A percentile compares a stretch with the other conserved stretches of the same genome.
These are phyloP conservation scores for Claviceps sp. DNA, from an alignment of 2,329 filamentous ascomycete species.

Conservation along the genomic window DNA sequence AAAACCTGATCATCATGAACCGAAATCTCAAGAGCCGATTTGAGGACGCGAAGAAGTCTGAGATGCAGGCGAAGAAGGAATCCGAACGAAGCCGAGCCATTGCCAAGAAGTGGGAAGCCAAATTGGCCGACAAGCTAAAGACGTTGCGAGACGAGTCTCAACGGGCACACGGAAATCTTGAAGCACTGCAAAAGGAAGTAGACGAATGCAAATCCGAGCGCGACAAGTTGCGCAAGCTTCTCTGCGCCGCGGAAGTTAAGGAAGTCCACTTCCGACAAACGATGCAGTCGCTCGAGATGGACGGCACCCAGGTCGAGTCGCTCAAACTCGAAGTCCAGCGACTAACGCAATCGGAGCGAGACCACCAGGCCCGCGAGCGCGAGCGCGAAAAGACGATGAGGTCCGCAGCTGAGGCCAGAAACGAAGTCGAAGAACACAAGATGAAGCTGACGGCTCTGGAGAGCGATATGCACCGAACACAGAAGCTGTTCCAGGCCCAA, in stretches of 20 bases:
- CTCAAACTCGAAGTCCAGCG: constrained; percentile 46
- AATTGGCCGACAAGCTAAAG: constrained; percentile 53
- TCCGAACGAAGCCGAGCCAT: constrained; percentile 58
- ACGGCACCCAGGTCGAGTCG: constrained; percentile 44
- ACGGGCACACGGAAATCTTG: constrained; percentile 44
- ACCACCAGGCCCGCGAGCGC: constrained; percentile 50
- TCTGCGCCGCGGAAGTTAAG: constrained; percentile 56
- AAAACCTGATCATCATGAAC: constrained; percentile 67
- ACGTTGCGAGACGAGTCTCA: constrained; percentile 57
- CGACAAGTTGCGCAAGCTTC: constrained; percentile 49
- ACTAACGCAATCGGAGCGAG: constrained; percentile 46
- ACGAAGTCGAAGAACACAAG: constrained; percentile 43
- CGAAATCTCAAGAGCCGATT: constrained; percentile 59
- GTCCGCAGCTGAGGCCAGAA: constrained; percentile 44
- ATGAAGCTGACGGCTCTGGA: constrained; percentile 42
- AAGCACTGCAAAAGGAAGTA: constrained; percentile 43
- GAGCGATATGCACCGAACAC: constrained; percentile 30
- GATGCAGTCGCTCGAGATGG: constrained; percentile 47
- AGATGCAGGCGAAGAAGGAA: constrained; percentile 58
- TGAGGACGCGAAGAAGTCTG: constrained; percentile 57
- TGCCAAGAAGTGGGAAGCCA: constrained; percentile 65
- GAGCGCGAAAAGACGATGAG: constrained; percentile 43
- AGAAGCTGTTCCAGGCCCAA: constrained; percentile 32
- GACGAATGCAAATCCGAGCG: constrained; percentile 44
- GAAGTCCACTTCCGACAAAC: constrained; percentile 52